A percentile compares a stretch with the other conserved stretches of the same genome.
These are phyloP conservation scores for Syncephalastrum sp. DNA, from an alignment of 371 early-diverging fungal species.

Conservation along the genomic window DNA sequence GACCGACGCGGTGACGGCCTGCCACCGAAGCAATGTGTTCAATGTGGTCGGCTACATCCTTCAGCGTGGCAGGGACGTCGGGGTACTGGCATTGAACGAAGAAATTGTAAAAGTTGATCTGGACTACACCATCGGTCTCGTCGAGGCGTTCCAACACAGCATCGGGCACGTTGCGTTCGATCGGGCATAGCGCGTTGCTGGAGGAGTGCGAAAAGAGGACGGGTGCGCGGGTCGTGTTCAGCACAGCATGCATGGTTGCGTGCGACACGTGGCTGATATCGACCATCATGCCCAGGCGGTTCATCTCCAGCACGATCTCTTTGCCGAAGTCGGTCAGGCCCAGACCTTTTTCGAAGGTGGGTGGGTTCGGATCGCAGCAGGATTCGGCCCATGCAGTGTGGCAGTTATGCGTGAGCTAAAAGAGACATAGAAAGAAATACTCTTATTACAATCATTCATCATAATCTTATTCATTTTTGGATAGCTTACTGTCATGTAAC, in stretches of 20 bases:
- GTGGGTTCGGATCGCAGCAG: constrained; percentile 44
- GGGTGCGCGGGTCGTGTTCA: constrained; percentile 56
- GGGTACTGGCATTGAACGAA: constrained; percentile 48
- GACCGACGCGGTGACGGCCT: constrained; percentile 57
- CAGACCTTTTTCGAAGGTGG: constrained; percentile 43
- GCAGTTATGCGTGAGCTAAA: constrained; percentile 62
- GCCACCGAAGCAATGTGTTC: constrained; percentile 53
- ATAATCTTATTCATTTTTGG: not conserved
- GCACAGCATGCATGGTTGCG: constrained; percentile 59
- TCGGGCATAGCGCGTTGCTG: constrained; percentile 50
- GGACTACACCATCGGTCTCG: constrained; percentile 65
- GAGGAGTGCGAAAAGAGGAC: constrained; percentile 67
- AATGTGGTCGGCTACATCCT: constrained; percentile 63
- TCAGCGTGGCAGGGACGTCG: constrained; percentile 40
- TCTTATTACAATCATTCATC: not conserved
- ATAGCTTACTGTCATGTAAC: constrained; percentile 64
- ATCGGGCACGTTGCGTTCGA: constrained; percentile 70
- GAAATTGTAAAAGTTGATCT: constrained; percentile 59
- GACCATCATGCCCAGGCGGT: constrained; percentile 70
- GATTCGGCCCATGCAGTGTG: constrained; percentile 72
- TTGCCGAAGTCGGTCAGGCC: constrained; percentile 63
- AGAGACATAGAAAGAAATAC: not conserved
- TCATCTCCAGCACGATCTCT: constrained; percentile 62
- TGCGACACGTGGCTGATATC: constrained; percentile 68
- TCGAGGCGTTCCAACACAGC: constrained; percentile 46